phyloP scores from a whole-genome alignment of 2,329 filamentous ascomycete species.

The Corynespora cassiicola region DNA sequence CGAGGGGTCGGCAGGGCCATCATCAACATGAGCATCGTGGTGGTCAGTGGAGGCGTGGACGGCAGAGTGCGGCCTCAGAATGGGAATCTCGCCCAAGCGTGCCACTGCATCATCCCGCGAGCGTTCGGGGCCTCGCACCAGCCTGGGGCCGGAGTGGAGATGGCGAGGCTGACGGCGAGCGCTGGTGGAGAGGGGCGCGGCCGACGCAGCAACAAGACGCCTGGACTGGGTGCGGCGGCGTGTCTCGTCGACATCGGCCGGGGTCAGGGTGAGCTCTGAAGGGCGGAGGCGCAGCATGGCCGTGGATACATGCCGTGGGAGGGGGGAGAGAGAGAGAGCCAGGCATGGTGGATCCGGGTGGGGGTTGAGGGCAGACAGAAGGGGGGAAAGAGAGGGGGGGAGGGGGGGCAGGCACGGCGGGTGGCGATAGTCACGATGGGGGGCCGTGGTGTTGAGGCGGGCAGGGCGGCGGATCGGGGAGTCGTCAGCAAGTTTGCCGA shows the following conservation, averaged over 20 bases:
- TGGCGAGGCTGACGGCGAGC: constrained; percentile 7
- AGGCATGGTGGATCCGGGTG: constrained; percentile 5
- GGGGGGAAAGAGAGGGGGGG: constrained; percentile 2
- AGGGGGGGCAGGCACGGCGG: background rate
- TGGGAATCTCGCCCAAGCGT: constrained; percentile 29
- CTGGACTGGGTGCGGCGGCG: constrained; percentile 37
- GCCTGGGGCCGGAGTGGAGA: constrained; percentile 20
- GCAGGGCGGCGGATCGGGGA: constrained; percentile 7
- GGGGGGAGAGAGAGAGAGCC: background rate
- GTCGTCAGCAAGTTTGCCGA: constrained; percentile 6
- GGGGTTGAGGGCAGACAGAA: no score
- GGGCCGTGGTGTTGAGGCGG: constrained; percentile 16
- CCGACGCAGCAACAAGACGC: constrained; percentile 19
- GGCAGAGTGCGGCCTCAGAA: constrained; percentile 32
- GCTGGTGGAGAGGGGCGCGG: constrained; percentile 10
- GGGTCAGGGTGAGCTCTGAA: constrained; percentile 44
- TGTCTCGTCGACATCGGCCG: constrained; percentile 44
- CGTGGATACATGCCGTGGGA: constrained; percentile 18
- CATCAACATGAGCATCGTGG: constrained; percentile 16
- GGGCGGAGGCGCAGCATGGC: constrained; percentile 44
- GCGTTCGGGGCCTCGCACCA: constrained; percentile 38
- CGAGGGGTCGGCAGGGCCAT: no score
- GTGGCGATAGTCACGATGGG: constrained; percentile 1
- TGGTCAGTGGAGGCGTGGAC: constrained; percentile 23
- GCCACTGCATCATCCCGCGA: constrained; percentile 37